phyloP scores from a whole-genome alignment of 129 eudicot genomes.

The Arctium lappa region DNA sequence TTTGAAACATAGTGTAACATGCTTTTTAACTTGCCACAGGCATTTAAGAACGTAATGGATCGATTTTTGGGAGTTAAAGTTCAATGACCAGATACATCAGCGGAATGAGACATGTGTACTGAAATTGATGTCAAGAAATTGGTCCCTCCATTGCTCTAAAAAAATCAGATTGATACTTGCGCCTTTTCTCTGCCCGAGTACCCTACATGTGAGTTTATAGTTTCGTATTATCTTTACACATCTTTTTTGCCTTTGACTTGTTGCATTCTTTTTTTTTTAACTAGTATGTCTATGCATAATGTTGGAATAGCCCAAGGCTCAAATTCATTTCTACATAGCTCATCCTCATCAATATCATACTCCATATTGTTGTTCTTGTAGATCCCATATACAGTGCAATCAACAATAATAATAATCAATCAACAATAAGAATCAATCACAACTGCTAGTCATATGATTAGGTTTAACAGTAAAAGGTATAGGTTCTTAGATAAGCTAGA shows the following conservation, averaged over 20 bases:
- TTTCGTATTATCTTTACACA: background rate
- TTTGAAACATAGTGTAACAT: background rate
- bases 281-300: background rate
- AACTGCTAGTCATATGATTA: no score
- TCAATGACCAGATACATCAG: slow-evolving; percentile 36
- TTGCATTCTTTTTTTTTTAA: background rate
- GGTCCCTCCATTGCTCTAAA: slow-evolving; percentile 19
- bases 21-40: slow-evolving; percentile 45
- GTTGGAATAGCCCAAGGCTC: background rate
- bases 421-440: no score
- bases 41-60: slow-evolving; percentile 76
- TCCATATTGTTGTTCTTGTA: background rate
- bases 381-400: no score
- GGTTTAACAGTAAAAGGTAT: no score
- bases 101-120: slow-evolving; percentile 13
- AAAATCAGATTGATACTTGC: slow-evolving; percentile 10
- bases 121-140: slow-evolving; percentile 17
- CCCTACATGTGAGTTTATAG: slow-evolving; percentile 24
- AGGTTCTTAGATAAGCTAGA: no score
- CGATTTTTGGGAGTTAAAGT: slow-evolving; percentile 64
- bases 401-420: no score
- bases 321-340: background rate
- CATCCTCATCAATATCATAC: background rate
- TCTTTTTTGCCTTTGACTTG: background rate
- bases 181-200: slow-evolving; percentile 11